Conservation (phyloP, 2,329 filamentous ascomycete species). For the Allantophomopsis cytisporea region DNA sequence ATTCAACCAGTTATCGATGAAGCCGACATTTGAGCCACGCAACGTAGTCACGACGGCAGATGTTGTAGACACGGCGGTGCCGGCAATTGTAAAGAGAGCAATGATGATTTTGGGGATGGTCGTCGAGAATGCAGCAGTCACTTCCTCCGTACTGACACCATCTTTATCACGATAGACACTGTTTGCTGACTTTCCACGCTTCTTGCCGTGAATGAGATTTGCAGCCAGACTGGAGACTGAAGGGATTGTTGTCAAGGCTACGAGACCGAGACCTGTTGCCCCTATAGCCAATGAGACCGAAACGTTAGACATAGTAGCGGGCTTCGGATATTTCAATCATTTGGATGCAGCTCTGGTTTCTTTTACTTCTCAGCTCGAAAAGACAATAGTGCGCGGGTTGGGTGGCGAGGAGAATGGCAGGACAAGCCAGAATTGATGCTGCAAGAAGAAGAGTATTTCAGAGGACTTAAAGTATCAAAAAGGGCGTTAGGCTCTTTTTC, state of each 20-base stretch:
- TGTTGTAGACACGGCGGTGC: slow-evolving; percentile 40
- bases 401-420: too few relatives aligned
- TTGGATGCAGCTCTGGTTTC: too few relatives aligned
- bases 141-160: slow-evolving; percentile 52
- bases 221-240: slow-evolving; percentile 19
- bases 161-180: slow-evolving; percentile 55
- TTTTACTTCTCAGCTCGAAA: too few relatives aligned
- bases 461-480: too few relatives aligned
- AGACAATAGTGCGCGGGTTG: too few relatives aligned
- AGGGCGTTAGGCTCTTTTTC: too few relatives aligned
- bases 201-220: slow-evolving; percentile 15
- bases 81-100: slow-evolving; percentile 36
- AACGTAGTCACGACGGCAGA: slow-evolving; percentile 38
- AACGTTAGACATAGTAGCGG: not conserved
- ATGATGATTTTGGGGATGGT: slow-evolving; percentile 40
- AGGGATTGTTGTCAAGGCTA: slow-evolving; percentile 23
- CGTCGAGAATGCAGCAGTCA: slow-evolving; percentile 47
- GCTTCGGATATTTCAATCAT: too few relatives aligned
- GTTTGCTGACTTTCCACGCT: slow-evolving; percentile 15
- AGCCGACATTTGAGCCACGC: slow-evolving; percentile 18
- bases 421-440: too few relatives aligned
- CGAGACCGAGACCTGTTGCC: slow-evolving; percentile 18
- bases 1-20: slow-evolving; percentile 45
- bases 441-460: too few relatives aligned
- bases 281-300: slow-evolving; percentile 11